Base-by-base conservation (phyloP, 495 filamentous ascomycete genomes). In the Penicillium soppii region DNA sequence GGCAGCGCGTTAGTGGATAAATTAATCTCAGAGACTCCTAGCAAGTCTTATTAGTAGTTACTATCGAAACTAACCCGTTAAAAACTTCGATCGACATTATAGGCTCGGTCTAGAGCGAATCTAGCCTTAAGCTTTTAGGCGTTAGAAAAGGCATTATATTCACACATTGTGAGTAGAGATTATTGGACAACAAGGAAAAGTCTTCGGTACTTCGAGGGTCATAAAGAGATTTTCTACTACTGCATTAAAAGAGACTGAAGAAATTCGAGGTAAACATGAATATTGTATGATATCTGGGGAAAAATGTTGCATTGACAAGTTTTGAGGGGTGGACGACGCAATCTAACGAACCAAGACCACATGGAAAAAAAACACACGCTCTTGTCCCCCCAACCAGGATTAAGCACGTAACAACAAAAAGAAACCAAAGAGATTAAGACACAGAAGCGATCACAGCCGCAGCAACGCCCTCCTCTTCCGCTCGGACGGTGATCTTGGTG, bases 391-490 rank as follows among this genome's bases (percentile, higher is more conserved):
- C 25, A 37, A n/a, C 25, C 20, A 47, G 32, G 17, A 38, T 26
- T 47, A 5, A 33, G 37, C 17, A 15, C 15, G 27, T 49, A 51
- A 51, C 41, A 41, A 50, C 33, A 54, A 54, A 54, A 54, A 32
- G 30, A 26, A 55, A 58, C 40, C 47, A 57, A 44, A 57, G 42
- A 65, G 50, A 59, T 72, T 84, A 96, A 68, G 88, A 84, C 65
- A 97, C 86, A 58, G 87, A 90, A 50, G 81, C 90, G 64, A 97
- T 81, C 48, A 97, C 80, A 62, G 92, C 76, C 45, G 83, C 79
- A 39, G 92, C 92, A 55, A 98, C 84, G 43, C 90, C 89, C 65
- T 92, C 90, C 74, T 97, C 94, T 67, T 98, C 95, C 56, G 85
- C 85, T 58, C 94, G 81, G 46, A 90, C 88, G 30, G 87, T 88